Percentiles rank a stretch among this genome's conserved stretches.
phyloP scores from a whole-genome alignment of 2,329 filamentous ascomycete species.

The Botrytis elliptica region DNA sequence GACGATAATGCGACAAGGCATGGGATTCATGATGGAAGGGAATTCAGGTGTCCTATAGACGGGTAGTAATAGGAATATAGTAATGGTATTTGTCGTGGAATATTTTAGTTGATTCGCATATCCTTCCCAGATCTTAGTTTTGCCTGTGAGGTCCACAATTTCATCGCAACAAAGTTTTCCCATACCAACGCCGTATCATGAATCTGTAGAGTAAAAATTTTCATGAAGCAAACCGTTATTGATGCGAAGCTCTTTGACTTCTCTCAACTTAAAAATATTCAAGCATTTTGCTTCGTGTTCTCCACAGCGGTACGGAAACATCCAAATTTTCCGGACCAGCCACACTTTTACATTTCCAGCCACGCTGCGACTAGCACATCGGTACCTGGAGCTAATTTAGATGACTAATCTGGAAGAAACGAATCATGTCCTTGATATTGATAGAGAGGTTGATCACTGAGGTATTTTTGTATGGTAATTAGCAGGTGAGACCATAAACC shows the following conservation, averaged over 20 bases:
- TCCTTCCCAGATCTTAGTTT: not conserved
- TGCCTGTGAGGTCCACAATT: not conserved
- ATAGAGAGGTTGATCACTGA: slow-evolving; percentile 2
- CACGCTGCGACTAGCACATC: not conserved
- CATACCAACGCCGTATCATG: not conserved
- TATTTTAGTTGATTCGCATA: not conserved
- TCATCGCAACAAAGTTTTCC: not conserved
- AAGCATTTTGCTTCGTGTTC: not conserved
- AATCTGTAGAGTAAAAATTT: not conserved
- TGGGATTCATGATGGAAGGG: slow-evolving; percentile 50
- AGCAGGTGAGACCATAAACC: not conserved
- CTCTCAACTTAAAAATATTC: not conserved
- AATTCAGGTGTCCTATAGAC: slow-evolving; percentile 42
- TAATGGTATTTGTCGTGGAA: slow-evolving; percentile 15
- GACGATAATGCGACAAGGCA: slow-evolving; percentile 48
- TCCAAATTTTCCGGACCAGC: not conserved
- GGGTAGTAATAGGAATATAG: slow-evolving; percentile 42
- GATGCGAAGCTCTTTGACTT: not conserved
- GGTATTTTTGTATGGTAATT: not conserved
- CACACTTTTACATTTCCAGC: not conserved
- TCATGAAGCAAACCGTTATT: not conserved
- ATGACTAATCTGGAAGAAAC: slow-evolving; percentile 1
- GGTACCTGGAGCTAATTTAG: not conserved
- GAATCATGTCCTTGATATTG: slow-evolving; percentile 5
- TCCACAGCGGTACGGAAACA: not conserved